Conservation (phyloP, 768 basidiomycete genomes). For the Hydnomerulius pinastri region DNA sequence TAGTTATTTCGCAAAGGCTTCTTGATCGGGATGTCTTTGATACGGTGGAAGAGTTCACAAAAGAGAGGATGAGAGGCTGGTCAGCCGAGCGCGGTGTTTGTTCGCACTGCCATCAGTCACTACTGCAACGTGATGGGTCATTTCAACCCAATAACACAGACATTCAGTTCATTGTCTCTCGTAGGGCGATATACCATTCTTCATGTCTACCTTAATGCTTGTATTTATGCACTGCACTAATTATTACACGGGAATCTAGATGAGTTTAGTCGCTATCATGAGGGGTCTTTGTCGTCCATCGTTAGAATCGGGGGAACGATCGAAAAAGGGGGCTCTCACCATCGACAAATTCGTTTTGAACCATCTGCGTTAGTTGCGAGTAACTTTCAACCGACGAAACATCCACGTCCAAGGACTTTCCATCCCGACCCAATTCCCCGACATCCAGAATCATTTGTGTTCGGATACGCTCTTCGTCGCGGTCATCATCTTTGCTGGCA, state of each 20-base stretch:
- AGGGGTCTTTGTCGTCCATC: constrained; percentile 12
- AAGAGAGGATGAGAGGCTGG: constrained; percentile 66
- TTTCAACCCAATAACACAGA: constrained; percentile 19
- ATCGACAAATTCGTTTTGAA: constrained; percentile 45
- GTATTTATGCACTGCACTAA: neutral
- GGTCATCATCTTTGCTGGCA: constrained; percentile 57
- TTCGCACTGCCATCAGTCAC: constrained; percentile 49
- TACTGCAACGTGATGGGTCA: constrained; percentile 32
- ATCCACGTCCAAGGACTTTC: constrained; percentile 66
- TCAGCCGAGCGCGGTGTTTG: constrained; percentile 51
- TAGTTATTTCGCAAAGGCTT: constrained; percentile 80
- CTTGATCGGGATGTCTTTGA: constrained; percentile 82
- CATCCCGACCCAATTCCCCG: constrained; percentile 80
- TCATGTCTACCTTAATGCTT: constrained; percentile 35
- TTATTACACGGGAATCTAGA: neutral
- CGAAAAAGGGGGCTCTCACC: constrained; percentile 16
- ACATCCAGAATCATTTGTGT: constrained; percentile 85
- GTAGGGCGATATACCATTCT: constrained; percentile 63
- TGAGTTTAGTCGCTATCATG: neutral
- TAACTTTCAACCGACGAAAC: constrained; percentile 54
- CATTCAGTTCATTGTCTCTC: constrained; percentile 47
- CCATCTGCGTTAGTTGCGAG: constrained; percentile 58
- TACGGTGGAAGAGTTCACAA: constrained; percentile 59
- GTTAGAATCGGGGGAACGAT: neutral
- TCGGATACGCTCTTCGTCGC: constrained; percentile 88